Conservation (phyloP, 768 basidiomycete genomes). For the Floccularia luteovirens region DNA sequence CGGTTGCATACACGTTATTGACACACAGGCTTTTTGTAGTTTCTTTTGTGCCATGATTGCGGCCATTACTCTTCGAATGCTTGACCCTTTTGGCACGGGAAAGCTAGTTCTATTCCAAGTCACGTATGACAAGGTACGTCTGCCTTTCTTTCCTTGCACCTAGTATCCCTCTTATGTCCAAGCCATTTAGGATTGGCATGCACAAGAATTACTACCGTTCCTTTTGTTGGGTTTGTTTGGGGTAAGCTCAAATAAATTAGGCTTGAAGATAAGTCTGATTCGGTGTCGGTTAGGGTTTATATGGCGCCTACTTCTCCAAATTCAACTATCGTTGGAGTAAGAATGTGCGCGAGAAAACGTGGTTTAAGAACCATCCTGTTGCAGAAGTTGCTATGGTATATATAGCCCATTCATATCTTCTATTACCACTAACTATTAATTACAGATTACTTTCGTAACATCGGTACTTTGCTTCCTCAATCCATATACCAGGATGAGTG, state of each 20-base stretch:
- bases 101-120: constrained; percentile 92
- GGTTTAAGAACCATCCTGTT: constrained; percentile 74
- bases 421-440: constrained; percentile 4
- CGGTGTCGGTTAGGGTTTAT: constrained; percentile 58
- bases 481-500: constrained; percentile 88
- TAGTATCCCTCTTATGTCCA: not conserved
- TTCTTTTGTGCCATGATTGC: constrained; percentile 99
- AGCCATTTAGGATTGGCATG: constrained; percentile 76
- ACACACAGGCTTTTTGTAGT: constrained; percentile 30
- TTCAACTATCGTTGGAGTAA: constrained; percentile 87
- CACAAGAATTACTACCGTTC: constrained; percentile 82
- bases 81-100: constrained; percentile 94
- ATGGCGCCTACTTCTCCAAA: constrained; percentile 90
- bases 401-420: constrained; percentile 3
- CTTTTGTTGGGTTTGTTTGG: constrained; percentile 85
- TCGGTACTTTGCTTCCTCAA: constrained; percentile 78
- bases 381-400: constrained; percentile 77
- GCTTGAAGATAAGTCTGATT: constrained; percentile 2
- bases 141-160: not conserved
- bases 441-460: constrained; percentile 72
- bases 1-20: constrained; percentile 20
- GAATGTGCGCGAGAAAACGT: constrained; percentile 73
- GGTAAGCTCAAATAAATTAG: constrained; percentile 31
- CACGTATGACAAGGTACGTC: constrained; percentile 70
- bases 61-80: constrained; percentile 85